These are phyloP conservation scores for Aspergillus hortae DNA, from an alignment of 2,329 filamentous ascomycete genomes.

Conservation along the genomic window DNA sequence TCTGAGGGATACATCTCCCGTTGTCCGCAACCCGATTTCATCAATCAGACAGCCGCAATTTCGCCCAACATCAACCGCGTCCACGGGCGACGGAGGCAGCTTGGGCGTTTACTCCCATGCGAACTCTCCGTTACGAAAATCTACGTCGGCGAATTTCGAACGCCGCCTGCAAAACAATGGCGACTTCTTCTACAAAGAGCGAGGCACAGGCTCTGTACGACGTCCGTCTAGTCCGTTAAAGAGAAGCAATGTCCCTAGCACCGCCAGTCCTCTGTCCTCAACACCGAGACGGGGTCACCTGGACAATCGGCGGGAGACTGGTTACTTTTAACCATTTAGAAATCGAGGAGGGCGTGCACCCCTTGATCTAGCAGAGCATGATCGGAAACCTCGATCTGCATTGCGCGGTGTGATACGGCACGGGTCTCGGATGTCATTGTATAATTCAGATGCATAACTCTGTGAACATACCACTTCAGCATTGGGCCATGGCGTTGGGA, in stretches of 20 bases:
- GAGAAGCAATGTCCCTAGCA: slow-evolving; percentile 38
- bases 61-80: slow-evolving; percentile 38
- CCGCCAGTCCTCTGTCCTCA: slow-evolving; percentile 29
- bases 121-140: slow-evolving; percentile 79
- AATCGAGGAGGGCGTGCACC: too few species aligned
- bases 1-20: slow-evolving; percentile 47
- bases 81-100: slow-evolving; percentile 65
- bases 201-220: slow-evolving; percentile 35
- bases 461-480: slow-evolving; percentile 1
- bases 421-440: not conserved
- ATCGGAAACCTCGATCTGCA: slow-evolving; percentile 2
- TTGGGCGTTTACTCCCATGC: slow-evolving; percentile 77
- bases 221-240: slow-evolving; percentile 42
- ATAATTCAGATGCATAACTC: not conserved
- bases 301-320: slow-evolving; percentile 26
- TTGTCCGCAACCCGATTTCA: slow-evolving; percentile 37
- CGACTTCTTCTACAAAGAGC: slow-evolving; percentile 35
- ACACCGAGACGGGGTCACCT: slow-evolving; percentile 33
- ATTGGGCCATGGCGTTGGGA: slow-evolving; percentile 9
- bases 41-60: slow-evolving; percentile 55
- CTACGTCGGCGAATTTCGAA: slow-evolving; percentile 57
- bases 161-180: slow-evolving; percentile 38
- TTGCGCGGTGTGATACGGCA: slow-evolving; percentile 1
- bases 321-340: slow-evolving; percentile 20
- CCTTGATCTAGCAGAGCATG: too few species aligned